Conservation (phyloP, 345 rosid genomes). For the thale cress (Arabidopsis thaliana) region TAIR10.1 NC_003074.8:19128001-19128500, state of each 20-base stretch:
- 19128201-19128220: conserved; percentile 2
- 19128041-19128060: too few species aligned
- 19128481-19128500: conserved; percentile 26
- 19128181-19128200: not conserved
- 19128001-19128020: conserved; percentile 20
- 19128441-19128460: conserved; percentile 32
- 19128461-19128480: conserved; percentile 38
- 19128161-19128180: too few species aligned
- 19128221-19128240: conserved; percentile 32
- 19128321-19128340: conserved; percentile 11
- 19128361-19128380: not conserved
- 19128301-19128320: conserved; percentile 36
- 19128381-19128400: conserved; percentile 28
- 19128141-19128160: too few species aligned
- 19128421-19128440: conserved; percentile 27
- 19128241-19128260: not conserved
- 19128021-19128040: too few species aligned
- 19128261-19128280: not conserved
- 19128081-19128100: too few species aligned
- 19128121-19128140: too few species aligned
- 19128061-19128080: too few species aligned
- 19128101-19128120: too few species aligned
- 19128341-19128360: not conserved
- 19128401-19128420: conserved; percentile 39
- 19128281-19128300: conserved; percentile 3